These are phyloP conservation scores for Syzygium malaccense DNA, from an alignment of 441 rosid genomes.

Conservation along the genomic window DNA sequence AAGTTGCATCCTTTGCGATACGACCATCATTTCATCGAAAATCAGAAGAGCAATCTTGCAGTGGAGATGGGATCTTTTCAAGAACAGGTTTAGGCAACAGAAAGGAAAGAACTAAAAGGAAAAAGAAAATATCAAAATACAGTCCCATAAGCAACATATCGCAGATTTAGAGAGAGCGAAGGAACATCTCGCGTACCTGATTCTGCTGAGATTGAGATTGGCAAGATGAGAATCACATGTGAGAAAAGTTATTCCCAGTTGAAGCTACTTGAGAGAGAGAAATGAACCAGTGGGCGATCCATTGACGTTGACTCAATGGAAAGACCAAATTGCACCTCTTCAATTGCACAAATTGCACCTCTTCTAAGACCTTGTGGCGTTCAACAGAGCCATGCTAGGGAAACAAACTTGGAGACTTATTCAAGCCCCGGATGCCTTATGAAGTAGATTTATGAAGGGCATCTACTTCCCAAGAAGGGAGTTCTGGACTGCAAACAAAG, in stretches of 20 bases:
- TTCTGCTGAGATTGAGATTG: not conserved
- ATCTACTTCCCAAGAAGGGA: too few species aligned
- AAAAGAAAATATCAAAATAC: not conserved
- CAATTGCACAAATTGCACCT: not conserved
- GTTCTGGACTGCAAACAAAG: too few species aligned
- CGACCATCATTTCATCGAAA: not conserved
- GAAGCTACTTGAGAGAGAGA: accelerated
- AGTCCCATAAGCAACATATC: not conserved
- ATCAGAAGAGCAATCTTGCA: not conserved
- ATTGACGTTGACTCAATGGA: not conserved
- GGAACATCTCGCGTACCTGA: not conserved
- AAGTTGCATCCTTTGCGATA: not conserved
- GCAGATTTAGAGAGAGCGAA: not conserved
- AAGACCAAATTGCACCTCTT: not conserved
- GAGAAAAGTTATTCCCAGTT: not conserved
- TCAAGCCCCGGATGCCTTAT: too few species aligned
- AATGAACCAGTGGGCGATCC: not conserved
- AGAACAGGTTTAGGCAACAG: not conserved
- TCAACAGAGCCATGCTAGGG: too few species aligned
- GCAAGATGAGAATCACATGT: not conserved
- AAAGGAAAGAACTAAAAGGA: not conserved
- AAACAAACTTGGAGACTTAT: too few species aligned
- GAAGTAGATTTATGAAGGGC: too few species aligned
- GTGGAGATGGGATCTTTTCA: not conserved
- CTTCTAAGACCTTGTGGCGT: too few species aligned